Percentiles rank a stretch among this genome's conserved stretches.
These are phyloP conservation scores for Vararia minispora DNA, from an alignment of 768 basidiomycete genomes.

Conservation along the genomic window DNA sequence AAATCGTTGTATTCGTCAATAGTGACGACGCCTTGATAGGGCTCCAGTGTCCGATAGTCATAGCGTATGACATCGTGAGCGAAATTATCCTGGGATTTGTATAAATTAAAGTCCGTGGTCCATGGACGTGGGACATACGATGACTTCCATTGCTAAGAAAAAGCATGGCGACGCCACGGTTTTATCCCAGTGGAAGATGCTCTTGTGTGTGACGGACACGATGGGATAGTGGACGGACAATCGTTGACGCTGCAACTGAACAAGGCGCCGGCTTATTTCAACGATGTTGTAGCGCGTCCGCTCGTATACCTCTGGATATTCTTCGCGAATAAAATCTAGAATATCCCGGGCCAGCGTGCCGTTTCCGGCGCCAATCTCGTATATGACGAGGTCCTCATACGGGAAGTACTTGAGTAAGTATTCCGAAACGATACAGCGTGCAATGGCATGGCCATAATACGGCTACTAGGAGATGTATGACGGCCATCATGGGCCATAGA, in stretches of 20 bases:
- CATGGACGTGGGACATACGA: constrained; percentile 71
- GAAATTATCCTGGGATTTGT: constrained; percentile 91
- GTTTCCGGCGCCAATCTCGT: constrained; percentile 97
- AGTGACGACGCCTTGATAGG: constrained; percentile 75
- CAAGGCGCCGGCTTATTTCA: constrained; percentile 81
- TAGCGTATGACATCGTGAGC: constrained; percentile 94
- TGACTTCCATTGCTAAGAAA: constrained; percentile 90
- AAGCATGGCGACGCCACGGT: constrained; percentile 79
- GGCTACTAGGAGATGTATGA: constrained; percentile 42
- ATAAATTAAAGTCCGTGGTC: too few species aligned
- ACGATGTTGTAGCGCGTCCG: constrained; percentile 89
- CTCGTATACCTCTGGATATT: constrained; percentile 88
- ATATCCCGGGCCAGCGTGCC: constrained; percentile 89
- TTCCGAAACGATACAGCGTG: constrained; percentile 78
- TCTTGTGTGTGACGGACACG: constrained; percentile 60
- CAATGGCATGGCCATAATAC: constrained; percentile 87
- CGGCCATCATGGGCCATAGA: constrained; percentile 1
- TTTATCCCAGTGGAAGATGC: constrained; percentile 77
- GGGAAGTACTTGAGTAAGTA: constrained; percentile 94
- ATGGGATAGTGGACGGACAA: constrained; percentile 54
- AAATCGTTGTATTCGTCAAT: constrained; percentile 78
- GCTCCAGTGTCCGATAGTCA: constrained; percentile 64
- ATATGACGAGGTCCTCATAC: constrained; percentile 90
- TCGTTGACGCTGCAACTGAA: constrained; percentile 56
- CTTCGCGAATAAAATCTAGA: constrained; percentile 63